Base-by-base conservation (phyloP, 2,329 filamentous ascomycete species). In the Neocucurbitaria cava region DNA sequence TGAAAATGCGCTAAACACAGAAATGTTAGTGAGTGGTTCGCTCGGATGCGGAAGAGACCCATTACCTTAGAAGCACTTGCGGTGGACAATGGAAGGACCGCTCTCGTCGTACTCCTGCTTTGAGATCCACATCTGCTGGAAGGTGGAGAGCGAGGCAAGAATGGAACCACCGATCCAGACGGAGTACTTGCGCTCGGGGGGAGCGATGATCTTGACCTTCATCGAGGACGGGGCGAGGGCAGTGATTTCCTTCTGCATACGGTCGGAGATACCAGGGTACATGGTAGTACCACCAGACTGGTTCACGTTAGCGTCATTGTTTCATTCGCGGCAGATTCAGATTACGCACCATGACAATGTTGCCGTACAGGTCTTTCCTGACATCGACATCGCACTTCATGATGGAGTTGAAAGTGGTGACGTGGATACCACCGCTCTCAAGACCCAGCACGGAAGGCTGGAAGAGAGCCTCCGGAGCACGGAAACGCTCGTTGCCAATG, bases 101-200 rank as follows among this genome's bases (percentile, higher is more conserved):
- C 90, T 95, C 92, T 98, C 95, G 86, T 99, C 95, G 89, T 98
- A 98, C 87, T 98, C 94, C 86, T 99, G 95, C 92, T 99, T 99
- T 76, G 95, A 99, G 89, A 99, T 98, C 95, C 95, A 99, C 95
- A 99, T 99, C 86, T 99, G 95, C 88, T 99, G 95, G 94, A 99
- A 99, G 83, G 95, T 99, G 73, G 95, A 99, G 76, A 99, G 91
- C 66, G 95, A 99, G 74, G 95, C 95, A 78, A 99, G 85, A 85
- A 99, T 99, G 82, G 95, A 99, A 88, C 95, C 95, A 95, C 95
- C 95, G 81, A 99, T 99, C 95, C 95, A 99, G 87, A 99, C 95
- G 66, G 95, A 98, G 92, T 99, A 99, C 89, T 99, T 99, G 84
- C 95, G 92, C 91, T 99, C 95, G 72, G 95, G 95, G 74, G 95